Conservation (phyloP, 768 basidiomycete genomes). For the Rhizopogon rudus region DNA sequence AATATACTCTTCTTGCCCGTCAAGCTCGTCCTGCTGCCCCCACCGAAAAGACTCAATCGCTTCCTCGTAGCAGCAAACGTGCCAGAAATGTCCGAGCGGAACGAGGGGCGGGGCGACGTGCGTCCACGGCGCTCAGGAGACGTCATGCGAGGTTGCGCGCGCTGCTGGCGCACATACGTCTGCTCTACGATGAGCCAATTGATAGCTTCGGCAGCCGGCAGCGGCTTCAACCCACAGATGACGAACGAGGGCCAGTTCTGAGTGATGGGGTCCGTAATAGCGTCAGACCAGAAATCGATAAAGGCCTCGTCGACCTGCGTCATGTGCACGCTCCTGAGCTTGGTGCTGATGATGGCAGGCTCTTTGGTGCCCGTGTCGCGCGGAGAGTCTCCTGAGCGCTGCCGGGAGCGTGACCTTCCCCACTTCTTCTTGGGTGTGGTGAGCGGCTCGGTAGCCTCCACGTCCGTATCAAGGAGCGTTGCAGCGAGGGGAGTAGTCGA, state of each 20-base stretch:
- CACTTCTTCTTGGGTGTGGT: slow-evolving; percentile 28
- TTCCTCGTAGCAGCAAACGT: slow-evolving; percentile 52
- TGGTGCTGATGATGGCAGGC: slow-evolving; percentile 26
- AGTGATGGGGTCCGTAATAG: slow-evolving; percentile 63
- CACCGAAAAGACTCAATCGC: slow-evolving; percentile 59
- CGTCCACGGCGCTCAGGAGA: slow-evolving; percentile 26
- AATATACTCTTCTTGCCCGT: slow-evolving; percentile 19
- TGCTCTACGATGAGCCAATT: slow-evolving; percentile 73
- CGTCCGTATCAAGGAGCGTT: slow-evolving; percentile 54
- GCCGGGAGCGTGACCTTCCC: slow-evolving; percentile 21
- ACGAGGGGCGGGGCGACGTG: slow-evolving; percentile 40
- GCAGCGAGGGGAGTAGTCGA: slow-evolving; percentile 38
- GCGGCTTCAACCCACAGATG: slow-evolving; percentile 59
- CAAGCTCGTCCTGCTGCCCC: slow-evolving; percentile 16
- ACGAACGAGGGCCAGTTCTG: slow-evolving; percentile 65
- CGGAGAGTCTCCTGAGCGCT: slow-evolving; percentile 17
- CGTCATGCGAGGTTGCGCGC: slow-evolving; percentile 19
- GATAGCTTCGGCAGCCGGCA: slow-evolving; percentile 25
- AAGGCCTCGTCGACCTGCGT: slow-evolving; percentile 78
- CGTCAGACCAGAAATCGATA: slow-evolving; percentile 78
- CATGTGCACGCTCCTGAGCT: slow-evolving; percentile 33
- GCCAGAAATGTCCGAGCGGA: slow-evolving; percentile 38
- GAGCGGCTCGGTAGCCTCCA: slow-evolving; percentile 47
- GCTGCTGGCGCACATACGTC: slow-evolving; percentile 36
- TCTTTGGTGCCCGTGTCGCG: slow-evolving; percentile 7